phyloP scores from a whole-genome alignment of 1,284 basidiomycete species.

The Fomitopsis schrenkii region DNA sequence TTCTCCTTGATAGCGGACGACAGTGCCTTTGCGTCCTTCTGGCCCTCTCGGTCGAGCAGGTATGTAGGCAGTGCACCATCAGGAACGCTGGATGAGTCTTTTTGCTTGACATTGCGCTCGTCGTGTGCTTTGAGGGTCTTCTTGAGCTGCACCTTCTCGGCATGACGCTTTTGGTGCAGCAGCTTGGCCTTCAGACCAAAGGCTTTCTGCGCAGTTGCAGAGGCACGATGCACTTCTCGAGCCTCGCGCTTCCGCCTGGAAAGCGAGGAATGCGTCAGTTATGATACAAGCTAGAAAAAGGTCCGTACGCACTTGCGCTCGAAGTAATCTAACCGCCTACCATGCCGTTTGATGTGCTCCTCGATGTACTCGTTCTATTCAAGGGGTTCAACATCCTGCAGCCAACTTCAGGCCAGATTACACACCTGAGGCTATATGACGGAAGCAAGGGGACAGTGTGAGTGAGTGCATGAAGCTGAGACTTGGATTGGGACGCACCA shows the following conservation, averaged over 20 bases:
- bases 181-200: constrained; percentile 98
- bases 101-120: constrained; percentile 95
- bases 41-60: constrained; percentile 93
- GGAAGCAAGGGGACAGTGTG: constrained; percentile 10
- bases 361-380: constrained; percentile 86
- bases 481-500: background rate
- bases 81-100: constrained; percentile 76
- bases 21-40: constrained; percentile 97
- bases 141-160: constrained; percentile 98
- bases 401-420: background rate
- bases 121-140: constrained; percentile 99
- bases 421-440: constrained; percentile 62
- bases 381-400: background rate
- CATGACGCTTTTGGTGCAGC: constrained; percentile 92
- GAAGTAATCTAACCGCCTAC: constrained; percentile 80
- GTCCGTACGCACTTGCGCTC: constrained; percentile 66
- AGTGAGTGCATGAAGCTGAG: background rate
- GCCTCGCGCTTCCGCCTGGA: constrained; percentile 91
- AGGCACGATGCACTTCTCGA: constrained; percentile 85
- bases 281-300: background rate
- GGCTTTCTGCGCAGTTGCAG: constrained; percentile 87
- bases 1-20: constrained; percentile 99
- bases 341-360: constrained; percentile 86
- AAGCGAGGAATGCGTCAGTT: background rate
- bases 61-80: constrained; percentile 93